phyloP scores from a whole-genome alignment of 2,329 filamentous ascomycete species.

The Stylonectria norvegica region DNA sequence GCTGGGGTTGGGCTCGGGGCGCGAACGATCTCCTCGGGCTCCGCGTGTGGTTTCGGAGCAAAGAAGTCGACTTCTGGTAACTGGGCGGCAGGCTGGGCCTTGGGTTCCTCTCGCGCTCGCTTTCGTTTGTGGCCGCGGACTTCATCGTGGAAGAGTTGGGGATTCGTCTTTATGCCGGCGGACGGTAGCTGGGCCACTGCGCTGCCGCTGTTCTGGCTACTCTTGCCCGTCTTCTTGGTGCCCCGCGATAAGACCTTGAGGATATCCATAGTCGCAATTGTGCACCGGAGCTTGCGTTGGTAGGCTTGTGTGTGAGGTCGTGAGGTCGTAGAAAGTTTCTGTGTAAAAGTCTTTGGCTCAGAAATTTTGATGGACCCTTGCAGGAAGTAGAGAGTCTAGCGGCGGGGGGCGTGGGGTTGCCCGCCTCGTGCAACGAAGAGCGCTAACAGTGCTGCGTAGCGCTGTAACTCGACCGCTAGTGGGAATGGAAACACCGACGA shows the following conservation, averaged over 20 bases:
- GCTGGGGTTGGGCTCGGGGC: constrained; percentile 32
- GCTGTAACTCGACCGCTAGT: no score
- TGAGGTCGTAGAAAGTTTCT: constrained; percentile 18
- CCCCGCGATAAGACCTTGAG: constrained; percentile 70
- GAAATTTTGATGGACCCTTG: constrained; percentile 27
- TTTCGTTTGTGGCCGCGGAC: constrained; percentile 55
- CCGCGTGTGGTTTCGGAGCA: constrained; percentile 38
- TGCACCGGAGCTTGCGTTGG: constrained; percentile 6
- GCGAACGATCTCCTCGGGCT: constrained; percentile 21
- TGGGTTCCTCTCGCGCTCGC: constrained; percentile 40
- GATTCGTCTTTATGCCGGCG: constrained; percentile 60
- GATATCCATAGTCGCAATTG: constrained; percentile 57
- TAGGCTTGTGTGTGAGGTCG: constrained; percentile 5
- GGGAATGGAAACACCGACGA: no score
- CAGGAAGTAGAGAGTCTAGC: no score
- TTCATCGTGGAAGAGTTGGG: constrained; percentile 66
- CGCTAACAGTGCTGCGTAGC: no score
- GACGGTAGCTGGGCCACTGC: constrained; percentile 55
- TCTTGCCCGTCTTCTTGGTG: constrained; percentile 53
- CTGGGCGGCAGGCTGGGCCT: constrained; percentile 25
- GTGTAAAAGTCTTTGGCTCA: constrained; percentile 12
- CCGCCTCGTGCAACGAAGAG: no score
- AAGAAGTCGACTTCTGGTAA: constrained; percentile 58
- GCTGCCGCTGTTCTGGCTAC: constrained; percentile 26
- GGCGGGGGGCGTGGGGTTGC: no score